These are phyloP conservation scores for Chrysophaeum taylorii DNA, from an alignment of 352 stramenopile genomes.

Conservation along the genomic window DNA sequence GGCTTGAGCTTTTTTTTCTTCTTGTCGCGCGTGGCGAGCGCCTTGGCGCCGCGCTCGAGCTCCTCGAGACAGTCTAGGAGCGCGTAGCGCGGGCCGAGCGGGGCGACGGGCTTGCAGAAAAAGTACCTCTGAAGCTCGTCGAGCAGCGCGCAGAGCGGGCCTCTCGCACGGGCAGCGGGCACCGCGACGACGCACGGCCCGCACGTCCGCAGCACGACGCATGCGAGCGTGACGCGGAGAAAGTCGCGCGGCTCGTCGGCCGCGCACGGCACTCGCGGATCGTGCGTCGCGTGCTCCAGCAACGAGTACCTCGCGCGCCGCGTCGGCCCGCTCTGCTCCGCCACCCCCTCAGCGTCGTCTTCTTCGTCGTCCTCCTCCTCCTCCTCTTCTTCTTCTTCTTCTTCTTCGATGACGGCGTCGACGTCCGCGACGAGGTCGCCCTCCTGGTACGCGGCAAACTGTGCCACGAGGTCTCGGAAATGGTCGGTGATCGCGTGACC, in stretches of 20 bases:
- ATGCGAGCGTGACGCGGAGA: constrained; percentile 84
- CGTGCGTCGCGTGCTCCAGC: constrained; percentile 20
- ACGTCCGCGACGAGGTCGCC: constrained; percentile 39
- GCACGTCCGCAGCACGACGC: constrained; percentile 75
- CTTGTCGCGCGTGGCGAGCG: constrained; percentile 31
- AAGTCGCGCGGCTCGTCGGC: constrained; percentile 77
- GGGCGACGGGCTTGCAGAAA: constrained; percentile 83
- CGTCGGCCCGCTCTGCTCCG: too few species aligned
- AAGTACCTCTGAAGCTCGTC: constrained; percentile 88
- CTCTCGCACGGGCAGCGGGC: constrained; percentile 59
- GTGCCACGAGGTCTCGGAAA: constrained; percentile 25
- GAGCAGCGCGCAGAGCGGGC: constrained; percentile 72
- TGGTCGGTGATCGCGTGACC: constrained; percentile 73
- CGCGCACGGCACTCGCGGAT: constrained; percentile 63
- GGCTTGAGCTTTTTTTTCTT: constrained; percentile 36
- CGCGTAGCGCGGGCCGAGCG: constrained; percentile 65
- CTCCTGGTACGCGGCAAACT: neutral
- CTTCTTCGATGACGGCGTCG: constrained; percentile 47
- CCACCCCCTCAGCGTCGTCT: constrained; percentile 27
- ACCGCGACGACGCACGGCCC: constrained; percentile 55
- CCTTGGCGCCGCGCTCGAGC: constrained; percentile 45
- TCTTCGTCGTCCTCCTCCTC: constrained; percentile 28
- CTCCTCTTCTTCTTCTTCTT: constrained; percentile 28
- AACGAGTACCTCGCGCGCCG: too few species aligned
- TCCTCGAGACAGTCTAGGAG: constrained; percentile 62